Evolutionary conservation across 164 flowering plant species (phyloP).

Genomic region (Cinnamomum micranthum): DNA sequence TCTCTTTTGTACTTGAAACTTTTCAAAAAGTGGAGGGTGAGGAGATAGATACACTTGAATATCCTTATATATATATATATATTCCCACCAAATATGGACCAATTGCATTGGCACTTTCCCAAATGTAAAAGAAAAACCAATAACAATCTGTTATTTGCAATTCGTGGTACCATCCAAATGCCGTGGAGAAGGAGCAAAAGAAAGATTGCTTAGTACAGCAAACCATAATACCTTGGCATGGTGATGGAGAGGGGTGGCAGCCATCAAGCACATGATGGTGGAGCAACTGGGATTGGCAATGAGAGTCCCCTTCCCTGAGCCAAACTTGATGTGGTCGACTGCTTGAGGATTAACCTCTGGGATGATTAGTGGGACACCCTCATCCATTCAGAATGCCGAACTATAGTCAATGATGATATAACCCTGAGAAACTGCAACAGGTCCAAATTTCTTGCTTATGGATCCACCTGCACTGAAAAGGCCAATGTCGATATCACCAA

Average conservation of each 20-base stretch:
- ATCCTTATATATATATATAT: too few relatives aligned
- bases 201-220: too few relatives aligned
- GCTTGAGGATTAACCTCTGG: constrained; percentile 98
- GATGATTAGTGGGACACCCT: constrained; percentile 73
- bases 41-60: too few relatives aligned
- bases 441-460: constrained; percentile 84
- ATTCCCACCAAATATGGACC: too few relatives aligned
- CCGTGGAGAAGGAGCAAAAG: too few relatives aligned
- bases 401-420: constrained; percentile 89
- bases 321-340: constrained; percentile 61
- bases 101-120: too few relatives aligned
- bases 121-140: too few relatives aligned
- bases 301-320: constrained; percentile 70
- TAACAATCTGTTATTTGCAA: too few relatives aligned
- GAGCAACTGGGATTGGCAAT: constrained; percentile 99
- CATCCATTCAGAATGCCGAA: constrained; percentile 94
- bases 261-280: constrained; percentile 97
- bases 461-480: constrained; percentile 96
- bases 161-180: too few relatives aligned
- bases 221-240: constrained; percentile 58
- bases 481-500: constrained; percentile 79
- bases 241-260: constrained; percentile 93
- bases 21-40: too few relatives aligned
- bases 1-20: too few relatives aligned
- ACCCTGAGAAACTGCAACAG: constrained; percentile 72